phyloP scores from a whole-genome alignment of 2,329 filamentous ascomycete genomes.

The Mycosphaerelloides madeirae region DNA sequence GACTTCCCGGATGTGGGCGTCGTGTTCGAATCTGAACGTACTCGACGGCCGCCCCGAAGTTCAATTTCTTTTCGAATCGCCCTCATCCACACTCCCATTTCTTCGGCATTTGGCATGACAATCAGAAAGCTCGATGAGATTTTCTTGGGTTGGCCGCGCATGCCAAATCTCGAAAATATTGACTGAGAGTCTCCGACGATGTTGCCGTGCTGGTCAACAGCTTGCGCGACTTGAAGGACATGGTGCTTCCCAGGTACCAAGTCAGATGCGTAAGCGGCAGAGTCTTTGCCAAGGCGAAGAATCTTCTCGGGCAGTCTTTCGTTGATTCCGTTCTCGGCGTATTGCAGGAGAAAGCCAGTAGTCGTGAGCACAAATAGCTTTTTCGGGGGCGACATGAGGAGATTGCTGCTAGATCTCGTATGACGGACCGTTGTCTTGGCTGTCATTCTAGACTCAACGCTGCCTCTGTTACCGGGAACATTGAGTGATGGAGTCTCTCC shows the following conservation, averaged over 20 bases:
- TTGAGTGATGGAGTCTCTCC: conserved; percentile 10
- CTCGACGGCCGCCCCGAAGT: conserved; percentile 61
- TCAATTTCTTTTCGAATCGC: conserved; percentile 67
- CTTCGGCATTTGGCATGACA: conserved; percentile 66
- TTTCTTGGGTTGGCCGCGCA: conserved; percentile 39
- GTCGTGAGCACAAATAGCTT: conserved; percentile 70
- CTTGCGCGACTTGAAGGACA: conserved; percentile 70
- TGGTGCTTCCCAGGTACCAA: conserved; percentile 74
- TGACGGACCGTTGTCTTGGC: conserved; percentile 15
- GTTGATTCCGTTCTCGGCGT: conserved; percentile 63
- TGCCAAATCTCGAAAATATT: conserved; percentile 60
- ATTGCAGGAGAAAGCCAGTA: conserved; percentile 70
- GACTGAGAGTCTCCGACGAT: conserved; percentile 51
- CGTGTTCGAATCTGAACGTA: conserved; percentile 46
- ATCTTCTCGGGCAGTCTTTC: conserved; percentile 71
- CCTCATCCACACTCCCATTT: conserved; percentile 73
- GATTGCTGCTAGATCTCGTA: conserved; percentile 9
- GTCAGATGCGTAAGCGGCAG: conserved; percentile 75
- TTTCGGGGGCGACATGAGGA: conserved; percentile 51
- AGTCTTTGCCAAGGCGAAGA: conserved; percentile 66
- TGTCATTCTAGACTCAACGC: conserved; percentile 13
- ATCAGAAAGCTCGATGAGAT: conserved; percentile 62
- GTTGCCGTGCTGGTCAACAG: conserved; percentile 55
- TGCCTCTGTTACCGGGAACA: conserved; percentile 7
- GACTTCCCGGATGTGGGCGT: conserved; percentile 5